Evolutionary conservation across 192 early-diverging fungal species (phyloP).

Genomic region (Umbelopsis isabellina): DNA sequence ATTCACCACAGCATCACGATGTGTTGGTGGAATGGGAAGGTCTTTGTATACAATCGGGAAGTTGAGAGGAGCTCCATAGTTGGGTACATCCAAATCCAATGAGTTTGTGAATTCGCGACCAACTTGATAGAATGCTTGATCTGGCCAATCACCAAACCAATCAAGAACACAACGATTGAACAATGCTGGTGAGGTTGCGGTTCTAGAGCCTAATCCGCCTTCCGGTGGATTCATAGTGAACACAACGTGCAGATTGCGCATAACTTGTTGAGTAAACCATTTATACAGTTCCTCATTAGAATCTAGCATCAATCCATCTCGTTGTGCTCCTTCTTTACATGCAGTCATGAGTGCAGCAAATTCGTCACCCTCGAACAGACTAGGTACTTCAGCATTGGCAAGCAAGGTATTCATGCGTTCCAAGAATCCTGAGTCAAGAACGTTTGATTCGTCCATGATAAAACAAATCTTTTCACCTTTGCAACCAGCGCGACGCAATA

Average conservation of each 20-base stretch:
- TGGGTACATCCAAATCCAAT: conserved; percentile 82
- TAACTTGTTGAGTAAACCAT: conserved; percentile 98
- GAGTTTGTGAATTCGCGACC: conserved; percentile 93
- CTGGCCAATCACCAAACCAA: conserved; percentile 99
- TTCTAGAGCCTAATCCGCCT: conserved; percentile 85
- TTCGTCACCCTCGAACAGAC: conserved; percentile 99
- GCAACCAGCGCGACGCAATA: conserved; percentile 90
- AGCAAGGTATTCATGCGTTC: conserved; percentile 99
- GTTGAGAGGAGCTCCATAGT: conserved; percentile 66
- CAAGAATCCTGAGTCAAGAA: conserved; percentile 95
- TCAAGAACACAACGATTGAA: conserved; percentile 99
- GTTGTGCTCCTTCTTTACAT: conserved; percentile 92
- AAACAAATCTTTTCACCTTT: conserved; percentile 98
- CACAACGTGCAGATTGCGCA: conserved; percentile 96
- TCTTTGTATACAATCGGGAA: conserved; percentile 80
- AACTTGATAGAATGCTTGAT: conserved; percentile 98
- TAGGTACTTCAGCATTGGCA: conserved; percentile 98
- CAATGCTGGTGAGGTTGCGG: conserved; percentile 97
- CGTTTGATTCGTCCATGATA: conserved; percentile 98
- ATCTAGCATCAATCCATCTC: conserved; percentile 94
- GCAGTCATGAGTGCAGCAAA: conserved; percentile 89
- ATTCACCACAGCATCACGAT: conserved; percentile 87
- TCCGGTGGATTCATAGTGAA: conserved; percentile 99
- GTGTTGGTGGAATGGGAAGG: conserved; percentile 68
- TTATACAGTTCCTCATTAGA: conserved; percentile 94